A percentile compares a stretch with the other conserved stretches of the same genome.
phyloP scores from a whole-genome alignment of 768 basidiomycete species.

The Infundibulicybe gibba region DNA sequence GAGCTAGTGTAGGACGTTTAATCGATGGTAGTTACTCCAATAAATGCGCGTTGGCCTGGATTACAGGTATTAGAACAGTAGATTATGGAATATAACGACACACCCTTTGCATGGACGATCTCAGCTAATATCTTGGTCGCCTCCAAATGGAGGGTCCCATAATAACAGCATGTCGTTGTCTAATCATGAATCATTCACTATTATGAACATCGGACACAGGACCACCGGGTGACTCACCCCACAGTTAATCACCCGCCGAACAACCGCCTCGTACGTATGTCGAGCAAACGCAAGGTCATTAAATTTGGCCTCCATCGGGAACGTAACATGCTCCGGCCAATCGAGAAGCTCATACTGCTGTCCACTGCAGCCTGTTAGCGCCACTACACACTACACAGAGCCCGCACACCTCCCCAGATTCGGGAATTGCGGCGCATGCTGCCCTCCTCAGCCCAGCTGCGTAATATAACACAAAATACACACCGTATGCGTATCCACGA shows the following conservation, averaged over 20 bases:
- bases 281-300: slow-evolving; percentile 65
- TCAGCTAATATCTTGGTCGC: slow-evolving; percentile 81
- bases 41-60: slow-evolving; percentile 77
- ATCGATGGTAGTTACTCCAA: slow-evolving; percentile 57
- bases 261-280: slow-evolving; percentile 65
- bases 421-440: slow-evolving; percentile 83
- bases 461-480: slow-evolving; percentile 19
- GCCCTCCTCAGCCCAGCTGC: background rate
- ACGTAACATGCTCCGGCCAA: slow-evolving; percentile 84
- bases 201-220: background rate
- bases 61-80: background rate
- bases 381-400: background rate
- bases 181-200: slow-evolving; percentile 21
- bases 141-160: slow-evolving; percentile 77
- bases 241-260: slow-evolving; percentile 62
- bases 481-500: slow-evolving; percentile 91
- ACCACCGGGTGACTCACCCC: slow-evolving; percentile 51
- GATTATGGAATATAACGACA: slow-evolving; percentile 9
- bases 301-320: slow-evolving; percentile 84
- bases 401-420: slow-evolving; percentile 58
- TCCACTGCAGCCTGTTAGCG: slow-evolving; percentile 43
- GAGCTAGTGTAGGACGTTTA: background rate
- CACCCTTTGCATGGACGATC: slow-evolving; percentile 59
- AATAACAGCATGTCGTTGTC: slow-evolving; percentile 96
- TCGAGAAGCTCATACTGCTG: slow-evolving; percentile 84